phyloP scores from a whole-genome alignment of 345 rosid genomes.

The Linum usitatissimum region DNA sequence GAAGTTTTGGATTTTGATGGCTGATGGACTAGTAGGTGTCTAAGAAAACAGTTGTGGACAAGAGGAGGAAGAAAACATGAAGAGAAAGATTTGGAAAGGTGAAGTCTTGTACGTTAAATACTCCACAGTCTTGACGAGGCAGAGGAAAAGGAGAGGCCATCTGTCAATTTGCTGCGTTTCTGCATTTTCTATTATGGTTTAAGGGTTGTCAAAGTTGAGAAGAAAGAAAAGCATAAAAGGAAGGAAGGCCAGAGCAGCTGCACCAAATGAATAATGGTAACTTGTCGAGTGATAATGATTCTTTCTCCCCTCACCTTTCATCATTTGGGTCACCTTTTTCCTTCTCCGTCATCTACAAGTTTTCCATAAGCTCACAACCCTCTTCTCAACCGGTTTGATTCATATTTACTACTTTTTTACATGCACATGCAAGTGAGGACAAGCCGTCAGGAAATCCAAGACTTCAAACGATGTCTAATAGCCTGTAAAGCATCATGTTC shows the following conservation, averaged over 20 bases:
- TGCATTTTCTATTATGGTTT: constrained; percentile 14
- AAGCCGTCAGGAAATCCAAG: no score
- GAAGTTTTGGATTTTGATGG: no score
- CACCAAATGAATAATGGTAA: background rate
- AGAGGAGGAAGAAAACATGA: background rate
- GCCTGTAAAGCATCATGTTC: no score
- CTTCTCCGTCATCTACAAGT: constrained; percentile 21
- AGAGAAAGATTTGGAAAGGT: background rate
- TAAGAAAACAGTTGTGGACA: no score
- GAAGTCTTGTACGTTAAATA: background rate
- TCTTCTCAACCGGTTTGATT: background rate
- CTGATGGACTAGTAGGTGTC: no score
- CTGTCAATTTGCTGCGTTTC: background rate
- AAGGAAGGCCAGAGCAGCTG: no score
- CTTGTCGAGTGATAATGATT: constrained; percentile 27
- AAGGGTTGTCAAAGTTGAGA: constrained; percentile 7
- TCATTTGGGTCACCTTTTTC: constrained; percentile 23
- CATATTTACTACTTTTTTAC: background rate
- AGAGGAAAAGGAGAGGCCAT: background rate
- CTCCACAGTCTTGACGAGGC: background rate
- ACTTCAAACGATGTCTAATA: no score
- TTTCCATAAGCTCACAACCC: constrained; percentile 6
- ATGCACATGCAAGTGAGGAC: no score
- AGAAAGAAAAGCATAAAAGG: background rate
- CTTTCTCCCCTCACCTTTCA: constrained; percentile 34